Evolutionary conservation across 1,284 basidiomycete species (phyloP).

Genomic region (Fomitopsis pinicola): DNA sequence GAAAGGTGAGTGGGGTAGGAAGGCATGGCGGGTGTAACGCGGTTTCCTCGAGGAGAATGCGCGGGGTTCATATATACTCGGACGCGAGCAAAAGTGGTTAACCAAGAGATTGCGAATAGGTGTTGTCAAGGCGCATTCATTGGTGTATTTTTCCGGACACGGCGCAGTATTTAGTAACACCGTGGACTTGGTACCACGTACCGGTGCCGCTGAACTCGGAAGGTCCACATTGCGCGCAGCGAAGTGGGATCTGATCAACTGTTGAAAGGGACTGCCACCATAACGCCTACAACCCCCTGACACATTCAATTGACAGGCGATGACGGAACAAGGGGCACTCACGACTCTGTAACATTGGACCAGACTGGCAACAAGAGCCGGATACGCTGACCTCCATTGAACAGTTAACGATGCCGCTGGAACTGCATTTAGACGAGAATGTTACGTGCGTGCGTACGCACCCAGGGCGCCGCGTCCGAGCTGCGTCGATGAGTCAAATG

Average conservation of each 20-base stretch:
- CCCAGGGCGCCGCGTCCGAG: neutral
- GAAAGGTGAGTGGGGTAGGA: conserved; percentile 41
- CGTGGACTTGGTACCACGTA: neutral
- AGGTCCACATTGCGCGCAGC: neutral
- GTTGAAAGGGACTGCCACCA: conserved; percentile 1
- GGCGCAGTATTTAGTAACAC: neutral
- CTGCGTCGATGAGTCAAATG: neutral
- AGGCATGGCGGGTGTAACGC: conserved; percentile 18
- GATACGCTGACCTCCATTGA: neutral
- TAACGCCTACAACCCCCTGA: neutral
- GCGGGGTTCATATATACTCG: neutral
- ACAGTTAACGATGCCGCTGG: neutral
- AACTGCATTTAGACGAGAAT: neutral
- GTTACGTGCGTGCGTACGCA: neutral
- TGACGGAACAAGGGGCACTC: neutral
- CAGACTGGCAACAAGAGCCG: conserved; percentile 1
- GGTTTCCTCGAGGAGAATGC: conserved; percentile 8
- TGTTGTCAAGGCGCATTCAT: neutral
- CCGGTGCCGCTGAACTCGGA: neutral
- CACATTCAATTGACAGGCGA: neutral
- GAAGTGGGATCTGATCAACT: neutral
- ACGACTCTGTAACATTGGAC: neutral
- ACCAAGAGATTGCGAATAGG: neutral
- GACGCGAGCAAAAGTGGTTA: neutral
- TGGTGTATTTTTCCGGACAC: neutral